Evolutionary conservation across 2,329 filamentous ascomycete genomes (phyloP).

Genomic region (Cladophialophora psammophila): DNA sequence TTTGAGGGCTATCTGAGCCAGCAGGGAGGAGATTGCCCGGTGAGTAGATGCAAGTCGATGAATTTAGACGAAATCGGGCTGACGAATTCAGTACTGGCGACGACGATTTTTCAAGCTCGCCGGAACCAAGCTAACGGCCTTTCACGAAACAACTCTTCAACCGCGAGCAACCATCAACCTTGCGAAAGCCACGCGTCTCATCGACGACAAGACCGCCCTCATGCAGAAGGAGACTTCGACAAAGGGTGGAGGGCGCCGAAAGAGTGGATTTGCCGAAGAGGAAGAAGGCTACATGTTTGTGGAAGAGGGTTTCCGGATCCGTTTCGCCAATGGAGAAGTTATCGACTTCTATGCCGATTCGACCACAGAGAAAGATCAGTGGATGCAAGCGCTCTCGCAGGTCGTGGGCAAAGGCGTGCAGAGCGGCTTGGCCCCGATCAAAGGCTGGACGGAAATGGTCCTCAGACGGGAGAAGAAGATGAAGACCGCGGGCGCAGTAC

Average conservation of each 20-base stretch:
- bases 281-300: constrained; percentile 99
- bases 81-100: constrained; percentile 79
- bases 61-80: constrained; percentile 10
- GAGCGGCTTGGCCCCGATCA: constrained; percentile 47
- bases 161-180: constrained; percentile 97
- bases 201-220: constrained; percentile 86
- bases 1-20: constrained; percentile 93
- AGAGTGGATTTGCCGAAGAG: constrained; percentile 95
- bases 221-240: constrained; percentile 83
- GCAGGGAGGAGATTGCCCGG: constrained; percentile 95
- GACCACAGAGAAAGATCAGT: constrained; percentile 84
- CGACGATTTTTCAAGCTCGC: constrained; percentile 95
- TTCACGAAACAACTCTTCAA: constrained; percentile 93
- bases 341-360: constrained; percentile 99
- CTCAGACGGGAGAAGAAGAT: constrained; percentile 55
- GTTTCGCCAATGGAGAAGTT: constrained; percentile 96
- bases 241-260: constrained; percentile 79
- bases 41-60: constrained; percentile 61
- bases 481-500: constrained; percentile 18
- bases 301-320: constrained; percentile 97
- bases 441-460: constrained; percentile 69
- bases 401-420: constrained; percentile 62
- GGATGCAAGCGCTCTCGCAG: constrained; percentile 89
- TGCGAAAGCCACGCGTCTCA: constrained; percentile 87
- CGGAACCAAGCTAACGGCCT: constrained; percentile 90